Evolutionary conservation across 23 red algal species (phyloP).

Genomic region (Gracilariopsis chorda): DNA sequence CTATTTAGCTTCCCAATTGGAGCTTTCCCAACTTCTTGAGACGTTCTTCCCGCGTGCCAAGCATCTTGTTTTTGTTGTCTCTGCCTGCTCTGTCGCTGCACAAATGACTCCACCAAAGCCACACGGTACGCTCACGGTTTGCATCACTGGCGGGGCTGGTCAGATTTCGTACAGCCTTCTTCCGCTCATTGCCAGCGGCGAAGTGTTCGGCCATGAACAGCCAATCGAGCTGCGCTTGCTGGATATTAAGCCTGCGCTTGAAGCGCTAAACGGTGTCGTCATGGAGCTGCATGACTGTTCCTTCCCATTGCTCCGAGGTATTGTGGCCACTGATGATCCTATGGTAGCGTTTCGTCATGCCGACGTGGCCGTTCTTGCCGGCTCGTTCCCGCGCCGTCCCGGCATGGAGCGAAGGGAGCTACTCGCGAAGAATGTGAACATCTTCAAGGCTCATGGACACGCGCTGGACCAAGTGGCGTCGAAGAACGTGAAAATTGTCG

Average conservation of each 20-base stretch:
- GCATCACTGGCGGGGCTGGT: constrained; percentile 93
- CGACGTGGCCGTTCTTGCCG: constrained; percentile 85
- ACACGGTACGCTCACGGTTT: constrained; percentile 32
- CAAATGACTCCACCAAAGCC: too few species aligned
- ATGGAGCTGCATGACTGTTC: constrained; percentile 91
- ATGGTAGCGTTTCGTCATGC: constrained; percentile 73
- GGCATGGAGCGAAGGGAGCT: constrained; percentile 96
- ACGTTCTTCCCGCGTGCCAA: too few species aligned
- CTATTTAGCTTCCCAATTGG: too few species aligned
- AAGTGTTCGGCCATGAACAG: constrained; percentile 67
- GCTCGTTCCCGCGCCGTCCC: constrained; percentile 89
- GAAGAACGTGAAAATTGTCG: constrained; percentile 71
- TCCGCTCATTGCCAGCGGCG: constrained; percentile 72
- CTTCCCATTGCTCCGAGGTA: constrained; percentile 67
- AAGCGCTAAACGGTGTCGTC: constrained; percentile 71
- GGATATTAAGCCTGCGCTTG: constrained; percentile 77
- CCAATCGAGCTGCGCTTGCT: constrained; percentile 75
- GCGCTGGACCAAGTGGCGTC: constrained; percentile 69
- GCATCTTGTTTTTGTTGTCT: too few species aligned
- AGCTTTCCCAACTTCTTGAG: too few species aligned
- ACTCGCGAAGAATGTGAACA: constrained; percentile 89
- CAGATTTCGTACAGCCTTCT: constrained; percentile 97
- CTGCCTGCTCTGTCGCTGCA: too few species aligned
- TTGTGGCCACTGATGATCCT: constrained; percentile 63
- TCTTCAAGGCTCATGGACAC: constrained; percentile 83